phyloP scores from a whole-genome alignment of 2,329 filamentous ascomycete species.

The Aspergillus sp. region DNA sequence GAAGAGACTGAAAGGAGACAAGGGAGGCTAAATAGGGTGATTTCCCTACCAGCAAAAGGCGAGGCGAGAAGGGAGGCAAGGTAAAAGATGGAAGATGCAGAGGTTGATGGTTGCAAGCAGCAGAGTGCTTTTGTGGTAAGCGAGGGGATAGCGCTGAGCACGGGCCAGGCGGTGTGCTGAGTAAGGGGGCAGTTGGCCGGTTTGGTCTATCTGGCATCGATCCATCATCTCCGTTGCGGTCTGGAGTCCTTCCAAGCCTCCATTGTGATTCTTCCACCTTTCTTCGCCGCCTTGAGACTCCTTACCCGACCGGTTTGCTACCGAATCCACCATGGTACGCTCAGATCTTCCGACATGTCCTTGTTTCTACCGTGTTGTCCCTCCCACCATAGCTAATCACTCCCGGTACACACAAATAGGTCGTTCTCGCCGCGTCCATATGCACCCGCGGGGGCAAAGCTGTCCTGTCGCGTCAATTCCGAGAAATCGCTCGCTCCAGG shows the following conservation, averaged over 20 bases:
- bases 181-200: not conserved
- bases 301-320: not conserved
- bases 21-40: not conserved
- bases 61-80: conserved; percentile 9
- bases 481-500: conserved; percentile 94
- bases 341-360: not conserved
- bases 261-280: not conserved
- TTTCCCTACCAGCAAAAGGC: conserved; percentile 2
- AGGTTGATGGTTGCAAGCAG: conserved; percentile 11
- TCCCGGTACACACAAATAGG: conserved; percentile 54
- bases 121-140: conserved; percentile 31
- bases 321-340: conserved; percentile 27
- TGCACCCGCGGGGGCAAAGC: conserved; percentile 98
- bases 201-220: conserved; percentile 17
- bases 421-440: conserved; percentile 97
- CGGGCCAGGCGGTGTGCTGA: conserved; percentile 27
- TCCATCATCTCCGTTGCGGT: conserved; percentile 2
- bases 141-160: conserved; percentile 35
- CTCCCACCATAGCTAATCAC: conserved; percentile 15
- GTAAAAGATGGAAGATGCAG: not conserved
- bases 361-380: not conserved
- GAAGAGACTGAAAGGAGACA: conserved; percentile 1
- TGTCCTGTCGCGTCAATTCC: conserved; percentile 95
- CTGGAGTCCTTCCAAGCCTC: not conserved
- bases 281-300: not conserved